Evolutionary conservation across 176 grass and related monocot species (phyloP), one percentile per base, ranked within the genome.

Genomic region (Oryza officinalis): DNA sequence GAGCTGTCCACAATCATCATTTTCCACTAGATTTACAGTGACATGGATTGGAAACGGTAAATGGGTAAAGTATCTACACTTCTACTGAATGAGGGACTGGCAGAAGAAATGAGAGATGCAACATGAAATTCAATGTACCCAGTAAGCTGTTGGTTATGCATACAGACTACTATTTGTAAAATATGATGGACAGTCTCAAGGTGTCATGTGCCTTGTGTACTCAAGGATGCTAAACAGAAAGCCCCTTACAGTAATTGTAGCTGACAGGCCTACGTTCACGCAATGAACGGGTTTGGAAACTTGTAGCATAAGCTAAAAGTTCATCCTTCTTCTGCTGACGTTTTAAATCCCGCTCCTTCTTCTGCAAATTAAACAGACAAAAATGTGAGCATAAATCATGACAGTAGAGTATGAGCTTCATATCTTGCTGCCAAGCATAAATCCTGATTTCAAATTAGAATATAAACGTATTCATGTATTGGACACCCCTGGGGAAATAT

Each of bases 171-270:
- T 52, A 33, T 50, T 76, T 22, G 7, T 30, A 68, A 80, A 65
- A 57, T 80, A 84, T 63, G 7, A 86, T 45, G 40, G 0, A n/a
- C 4, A 66, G 44, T 30, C 18, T 4, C n/a, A 63, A 67, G 23
- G 44, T 65, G 50, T 10, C 15, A 60, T 64, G 4, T 46, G 63
- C 13, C 47, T 78, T 45, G 22, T 71, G 40, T 31, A 28, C 8
- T 47, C 33, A 71, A 85, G 44, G 40, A 89, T 67, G 47, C 13
- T 30, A 10, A 63, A 82, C 20, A 72, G 18, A 86, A 90, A 83
- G 43, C 22, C 80, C 66, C 92, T 88, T 93, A 98, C 96, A 76
- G 37, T 88, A 98, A 76, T 63, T 81, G 80, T 98, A 98, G 82
- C 20, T 83, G 72, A 95, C 87, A 72, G 79, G 89, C 33, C 83